Base-by-base conservation (phyloP, 148 eudicot genomes). In the Mesembryanthemum crystallinum region DNA sequence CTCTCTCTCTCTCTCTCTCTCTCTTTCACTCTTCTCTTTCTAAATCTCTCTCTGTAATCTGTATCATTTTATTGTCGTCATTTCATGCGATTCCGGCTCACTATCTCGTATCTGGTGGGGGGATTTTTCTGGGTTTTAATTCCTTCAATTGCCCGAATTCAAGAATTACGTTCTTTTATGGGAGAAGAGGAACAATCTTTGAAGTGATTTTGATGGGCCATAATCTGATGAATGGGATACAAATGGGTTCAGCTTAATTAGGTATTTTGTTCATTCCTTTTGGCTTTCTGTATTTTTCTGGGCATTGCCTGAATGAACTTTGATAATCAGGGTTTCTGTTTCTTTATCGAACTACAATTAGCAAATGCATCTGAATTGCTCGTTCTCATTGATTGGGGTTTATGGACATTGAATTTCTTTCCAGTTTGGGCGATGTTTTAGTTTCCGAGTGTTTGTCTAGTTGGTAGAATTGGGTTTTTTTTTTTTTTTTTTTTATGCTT, bases 271-370 rank as follows among this genome's bases (percentile, higher is more conserved):
- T 45, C 51, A 30, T 23, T 69, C 58, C 18, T 8, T 70, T 6
- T 43, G 55, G 45, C 18, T 59, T 69, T 60, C 57, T 60, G 51
- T 8, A 12, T 15, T 47, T 49, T 47, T 51, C 1, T 0, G 23
- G 15, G 69, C 75, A 70, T 42, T 77, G 59, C 74, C 62, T 70
- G 37, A 43, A 25, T 70, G 69, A 69, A 70, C 3, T 64, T 27
- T 28, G 43, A 30, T 67, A 43, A 29, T 42, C 10, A 0, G 21
- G 33, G 51, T 10, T 25, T 35, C 3, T 7, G 20, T 52, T 35
- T 35, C n/a, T n/a, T n/a, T n/a, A n/a, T n/a, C n/a, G 33, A 76
- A 10, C 55, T 68, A 23, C 15, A 42, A 11, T 68, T 13, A 18
- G 9, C 13, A 67, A 39, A 45, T 69, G 72, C 23, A 11, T n/a